Evolutionary conservation across 371 early-diverging fungal species (phyloP).

Genomic region (Encephalitozoon hellem): DNA sequence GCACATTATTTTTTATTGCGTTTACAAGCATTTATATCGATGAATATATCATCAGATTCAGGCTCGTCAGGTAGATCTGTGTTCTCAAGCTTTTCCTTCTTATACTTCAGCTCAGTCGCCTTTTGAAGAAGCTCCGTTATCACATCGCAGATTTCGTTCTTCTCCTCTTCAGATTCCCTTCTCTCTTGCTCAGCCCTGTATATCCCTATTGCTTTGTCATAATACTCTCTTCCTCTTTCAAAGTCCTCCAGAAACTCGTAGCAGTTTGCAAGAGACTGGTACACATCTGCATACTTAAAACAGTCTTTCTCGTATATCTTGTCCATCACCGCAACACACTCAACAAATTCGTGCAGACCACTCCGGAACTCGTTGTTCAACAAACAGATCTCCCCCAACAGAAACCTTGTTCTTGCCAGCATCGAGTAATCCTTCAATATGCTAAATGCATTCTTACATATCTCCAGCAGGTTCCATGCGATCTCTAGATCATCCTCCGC

Average conservation of each 20-base stretch:
- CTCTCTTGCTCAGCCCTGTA: not conserved
- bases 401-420: constrained; percentile 32
- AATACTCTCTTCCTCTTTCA: not conserved
- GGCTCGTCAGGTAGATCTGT: not conserved
- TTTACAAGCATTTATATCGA: constrained; percentile 14
- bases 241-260: constrained; percentile 38
- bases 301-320: constrained; percentile 7
- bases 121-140: constrained; percentile 10
- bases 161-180: constrained; percentile 8
- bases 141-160: not conserved
- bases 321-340: constrained; percentile 14
- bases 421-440: constrained; percentile 29
- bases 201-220: not conserved
- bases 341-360: constrained; percentile 38
- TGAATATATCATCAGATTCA: not conserved
- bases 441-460: constrained; percentile 38
- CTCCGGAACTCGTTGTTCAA: constrained; percentile 53
- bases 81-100: constrained; percentile 17
- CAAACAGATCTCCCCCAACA: constrained; percentile 51
- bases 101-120: not conserved
- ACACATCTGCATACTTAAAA: constrained; percentile 20
- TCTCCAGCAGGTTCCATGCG: constrained; percentile 58
- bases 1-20: constrained; percentile 2
- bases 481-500: constrained; percentile 57
- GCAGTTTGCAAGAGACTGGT: constrained; percentile 9